A percentile compares a stretch with the other conserved stretches of the same genome.
These are phyloP conservation scores for Kwoniella heveanensis DNA, from an alignment of 768 basidiomycete species.

Conservation along the genomic window DNA sequence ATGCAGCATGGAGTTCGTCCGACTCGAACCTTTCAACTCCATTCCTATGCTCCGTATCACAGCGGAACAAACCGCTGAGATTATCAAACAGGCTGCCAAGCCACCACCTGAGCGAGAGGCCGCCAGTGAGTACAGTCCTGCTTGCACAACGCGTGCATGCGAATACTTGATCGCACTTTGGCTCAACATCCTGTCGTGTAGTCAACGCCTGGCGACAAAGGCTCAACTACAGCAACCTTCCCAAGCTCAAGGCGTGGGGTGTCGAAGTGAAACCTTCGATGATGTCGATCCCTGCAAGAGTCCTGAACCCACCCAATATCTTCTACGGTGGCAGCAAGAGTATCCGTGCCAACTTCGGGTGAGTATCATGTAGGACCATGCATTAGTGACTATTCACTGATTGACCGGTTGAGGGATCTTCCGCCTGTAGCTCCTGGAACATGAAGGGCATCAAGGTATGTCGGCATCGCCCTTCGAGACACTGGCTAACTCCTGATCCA, in stretches of 20 bases:
- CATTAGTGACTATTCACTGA: neutral
- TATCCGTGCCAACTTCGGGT: constrained; percentile 37
- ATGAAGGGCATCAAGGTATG: constrained; percentile 45
- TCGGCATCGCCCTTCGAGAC: neutral
- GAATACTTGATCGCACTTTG: no score
- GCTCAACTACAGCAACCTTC: constrained; percentile 45
- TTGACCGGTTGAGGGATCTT: constrained; percentile 5
- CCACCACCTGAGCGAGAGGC: constrained; percentile 47
- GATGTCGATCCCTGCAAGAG: constrained; percentile 48
- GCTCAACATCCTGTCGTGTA: constrained; percentile 13
- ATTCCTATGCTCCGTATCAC: constrained; percentile 45
- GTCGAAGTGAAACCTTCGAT: constrained; percentile 43
- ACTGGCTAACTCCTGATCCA: constrained; percentile 4
- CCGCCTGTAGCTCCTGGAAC: constrained; percentile 42
- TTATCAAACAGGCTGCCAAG: constrained; percentile 54
- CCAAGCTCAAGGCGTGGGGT: constrained; percentile 53
- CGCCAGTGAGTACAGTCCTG: constrained; percentile 26
- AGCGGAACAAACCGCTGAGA: constrained; percentile 44
- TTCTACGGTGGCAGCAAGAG: constrained; percentile 44
- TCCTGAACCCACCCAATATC: constrained; percentile 46
- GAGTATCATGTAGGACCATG: neutral
- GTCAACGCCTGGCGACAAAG: constrained; percentile 48
- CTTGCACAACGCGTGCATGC: no score
- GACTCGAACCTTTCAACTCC: constrained; percentile 46
- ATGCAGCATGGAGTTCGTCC: constrained; percentile 45